Percentiles rank a stretch among this genome's conserved stretches.
Evolutionary conservation across 2,329 filamentous ascomycete species (phyloP).

Genomic region (Capronia epimyces): DNA sequence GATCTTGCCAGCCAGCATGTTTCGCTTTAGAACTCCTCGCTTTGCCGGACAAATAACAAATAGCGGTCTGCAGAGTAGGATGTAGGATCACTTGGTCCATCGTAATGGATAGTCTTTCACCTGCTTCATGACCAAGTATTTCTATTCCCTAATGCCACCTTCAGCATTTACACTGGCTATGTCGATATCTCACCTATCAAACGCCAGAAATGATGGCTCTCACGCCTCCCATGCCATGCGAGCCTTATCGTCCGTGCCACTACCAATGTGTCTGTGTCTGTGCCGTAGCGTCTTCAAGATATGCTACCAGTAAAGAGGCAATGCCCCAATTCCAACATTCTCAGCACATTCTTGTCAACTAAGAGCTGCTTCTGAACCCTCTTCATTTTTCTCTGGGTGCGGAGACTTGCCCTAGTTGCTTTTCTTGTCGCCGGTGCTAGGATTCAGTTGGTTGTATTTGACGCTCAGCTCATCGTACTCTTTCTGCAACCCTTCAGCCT

Average conservation of each 20-base stretch:
- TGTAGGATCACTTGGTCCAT: too few relatives aligned
- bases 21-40: too few relatives aligned
- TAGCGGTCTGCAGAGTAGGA: too few relatives aligned
- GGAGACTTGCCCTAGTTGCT: constrained; percentile 40
- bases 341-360: neutral
- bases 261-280: neutral
- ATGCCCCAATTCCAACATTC: neutral
- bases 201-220: neutral
- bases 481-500: constrained; percentile 72
- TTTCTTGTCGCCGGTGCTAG: constrained; percentile 49
- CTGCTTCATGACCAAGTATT: neutral
- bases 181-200: neutral
- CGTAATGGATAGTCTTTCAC: too few relatives aligned
- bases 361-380: neutral
- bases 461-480: constrained; percentile 86
- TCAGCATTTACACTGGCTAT: neutral
- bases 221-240: neutral
- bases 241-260: too few relatives aligned
- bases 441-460: constrained; percentile 58
- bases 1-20: too few relatives aligned
- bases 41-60: too few relatives aligned
- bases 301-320: neutral
- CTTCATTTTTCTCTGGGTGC: neutral
- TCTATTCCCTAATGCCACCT: neutral
- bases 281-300: neutral